Evolutionary conservation across 768 basidiomycete genomes (phyloP).

Genomic region (Mycena chlorophos): DNA sequence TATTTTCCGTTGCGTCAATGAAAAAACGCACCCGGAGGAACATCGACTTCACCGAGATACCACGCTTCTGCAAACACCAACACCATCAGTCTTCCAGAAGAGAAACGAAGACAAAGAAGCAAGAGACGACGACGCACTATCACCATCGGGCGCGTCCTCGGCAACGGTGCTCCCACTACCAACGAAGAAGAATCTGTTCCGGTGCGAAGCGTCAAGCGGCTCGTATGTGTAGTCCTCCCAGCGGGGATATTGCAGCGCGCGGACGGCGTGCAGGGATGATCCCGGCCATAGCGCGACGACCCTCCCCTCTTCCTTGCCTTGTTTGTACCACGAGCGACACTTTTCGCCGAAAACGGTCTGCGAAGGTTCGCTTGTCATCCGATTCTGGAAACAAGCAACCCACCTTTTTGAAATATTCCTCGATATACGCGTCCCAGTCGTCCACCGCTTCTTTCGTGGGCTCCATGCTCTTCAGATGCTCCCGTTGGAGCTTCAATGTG

Average conservation of each 20-base stretch:
- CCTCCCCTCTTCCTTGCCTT: constrained; percentile 57
- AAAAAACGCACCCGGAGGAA: constrained; percentile 44
- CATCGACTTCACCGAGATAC: constrained; percentile 48
- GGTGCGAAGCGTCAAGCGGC: constrained; percentile 38
- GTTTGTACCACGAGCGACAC: constrained; percentile 67
- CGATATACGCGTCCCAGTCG: constrained; percentile 62
- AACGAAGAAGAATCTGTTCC: constrained; percentile 58
- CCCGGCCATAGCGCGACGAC: constrained; percentile 63
- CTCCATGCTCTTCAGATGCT: constrained; percentile 62
- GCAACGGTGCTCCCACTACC: constrained; percentile 60
- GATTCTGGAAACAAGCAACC: constrained; percentile 34
- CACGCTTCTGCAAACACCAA: constrained; percentile 41
- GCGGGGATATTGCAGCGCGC: constrained; percentile 51
- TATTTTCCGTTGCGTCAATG: too few species aligned
- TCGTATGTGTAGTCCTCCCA: constrained; percentile 69
- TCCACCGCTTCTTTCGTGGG: constrained; percentile 57
- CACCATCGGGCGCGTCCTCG: constrained; percentile 43
- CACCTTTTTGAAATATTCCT: constrained; percentile 38
- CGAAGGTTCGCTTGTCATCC: not conserved
- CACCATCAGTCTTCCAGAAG: too few species aligned
- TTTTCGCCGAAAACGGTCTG: constrained; percentile 60
- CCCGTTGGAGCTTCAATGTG: constrained; percentile 60
- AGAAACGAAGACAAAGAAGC: not conserved
- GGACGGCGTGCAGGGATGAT: constrained; percentile 51
- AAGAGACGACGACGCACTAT: constrained; percentile 29